Evolutionary conservation across 2,329 filamentous ascomycete species (phyloP).

Genomic region (Lachnellula willkommii): DNA sequence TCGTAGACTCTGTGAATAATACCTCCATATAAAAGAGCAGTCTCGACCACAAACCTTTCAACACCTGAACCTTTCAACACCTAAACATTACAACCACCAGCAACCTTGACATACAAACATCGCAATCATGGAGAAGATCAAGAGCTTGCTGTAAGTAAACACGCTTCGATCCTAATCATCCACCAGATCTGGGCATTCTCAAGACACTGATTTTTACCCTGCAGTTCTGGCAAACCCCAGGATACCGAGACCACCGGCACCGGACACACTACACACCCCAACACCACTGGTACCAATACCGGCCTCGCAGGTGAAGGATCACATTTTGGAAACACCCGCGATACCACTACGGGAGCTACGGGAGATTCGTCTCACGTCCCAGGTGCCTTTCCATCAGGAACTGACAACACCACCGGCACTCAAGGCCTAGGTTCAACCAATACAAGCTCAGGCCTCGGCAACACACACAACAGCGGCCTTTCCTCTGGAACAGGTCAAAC

Average conservation of each 20-base stretch:
- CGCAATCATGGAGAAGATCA: constrained; percentile 7
- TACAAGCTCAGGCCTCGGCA: neutral
- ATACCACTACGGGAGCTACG: neutral
- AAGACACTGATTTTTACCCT: neutral
- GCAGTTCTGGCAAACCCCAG: neutral
- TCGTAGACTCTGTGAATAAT: too few species aligned
- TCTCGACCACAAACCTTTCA: neutral
- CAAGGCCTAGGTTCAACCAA: neutral
- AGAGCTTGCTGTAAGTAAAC: constrained; percentile 5
- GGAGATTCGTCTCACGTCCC: neutral
- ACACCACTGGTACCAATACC: neutral
- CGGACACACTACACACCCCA: neutral
- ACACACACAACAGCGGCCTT: neutral
- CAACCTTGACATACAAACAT: neutral
- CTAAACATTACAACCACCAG: neutral
- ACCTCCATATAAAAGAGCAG: too few species aligned
- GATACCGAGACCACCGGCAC: neutral
- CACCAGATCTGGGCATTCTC: neutral
- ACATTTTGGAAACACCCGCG: constrained; percentile 1
- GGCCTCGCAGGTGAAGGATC: constrained; percentile 6
- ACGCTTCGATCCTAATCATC: neutral
- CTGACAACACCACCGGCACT: neutral
- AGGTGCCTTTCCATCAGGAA: neutral
- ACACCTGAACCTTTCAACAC: neutral
- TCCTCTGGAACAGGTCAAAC: constrained; percentile 8